Evolutionary conservation across 2,329 filamentous ascomycete species (phyloP), one percentile per base, ranked within the genome.

Genomic region (Aureobasidium sp.): DNA sequence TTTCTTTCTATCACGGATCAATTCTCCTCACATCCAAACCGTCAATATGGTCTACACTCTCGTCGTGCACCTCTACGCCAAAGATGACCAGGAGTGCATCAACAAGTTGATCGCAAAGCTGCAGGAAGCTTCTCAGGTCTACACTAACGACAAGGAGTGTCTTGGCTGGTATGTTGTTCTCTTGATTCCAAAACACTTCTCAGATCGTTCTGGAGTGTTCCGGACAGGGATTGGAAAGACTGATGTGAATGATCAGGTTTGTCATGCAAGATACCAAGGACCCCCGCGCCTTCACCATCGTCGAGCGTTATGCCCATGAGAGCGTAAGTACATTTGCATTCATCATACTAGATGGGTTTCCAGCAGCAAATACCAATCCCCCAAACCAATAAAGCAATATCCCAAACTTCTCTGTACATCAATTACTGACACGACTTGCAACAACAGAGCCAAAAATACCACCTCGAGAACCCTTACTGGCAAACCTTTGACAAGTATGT

Each of bases 401-500:
- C 9, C 9, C 12, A 10, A 9, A 8, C 53, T 61, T 5, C 51
- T 62, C 6, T 15, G 4, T 17, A 23, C 26, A 26, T 4, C 42
- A 26, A 17, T 42, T 32, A 5, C 34, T 13, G 37, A 20, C n/a
- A 29, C 53, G 3, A 5, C 34, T 37, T 37, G 6, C 13, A 15
- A 4, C 34, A 13, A 37, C 65, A 75, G 74, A 71, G 67, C 32
- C 74, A 76, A 59, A 74, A 76, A 63, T 78, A 78, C 67, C 77
- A 80, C 64, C 72, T 79, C 8, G 74, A 76, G 69, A 89, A 89
- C 74, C 86, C 86, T 0, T 89, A 89, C 78, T 89, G 86, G 86
- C 82, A 88, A 77, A 89, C 87, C 0, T 90, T 90, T 68, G 87
- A 90, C 71, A 85, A 86, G 6, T 90, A 89, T 68, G 87, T 90